Evolutionary conservation across 768 basidiomycete species (phyloP).

Genomic region (Pulveroboletus sp.): DNA sequence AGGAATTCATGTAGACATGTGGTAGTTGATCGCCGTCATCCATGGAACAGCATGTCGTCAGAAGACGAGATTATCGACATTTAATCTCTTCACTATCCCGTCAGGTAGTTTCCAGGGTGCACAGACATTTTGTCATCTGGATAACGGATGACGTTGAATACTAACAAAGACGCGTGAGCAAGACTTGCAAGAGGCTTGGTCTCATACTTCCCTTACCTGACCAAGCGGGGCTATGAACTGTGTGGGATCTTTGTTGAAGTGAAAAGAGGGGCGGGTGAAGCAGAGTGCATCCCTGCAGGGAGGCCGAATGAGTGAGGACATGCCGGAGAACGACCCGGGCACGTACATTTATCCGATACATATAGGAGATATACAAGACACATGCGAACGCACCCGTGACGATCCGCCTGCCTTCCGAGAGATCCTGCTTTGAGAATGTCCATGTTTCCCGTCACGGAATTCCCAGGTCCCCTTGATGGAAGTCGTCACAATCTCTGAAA

Average conservation of each 20-base stretch:
- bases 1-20: no score
- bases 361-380: constrained; percentile 27
- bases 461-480: constrained; percentile 28
- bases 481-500: constrained; percentile 19
- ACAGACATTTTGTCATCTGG: constrained; percentile 9
- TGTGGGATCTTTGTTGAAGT: constrained; percentile 6
- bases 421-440: constrained; percentile 9
- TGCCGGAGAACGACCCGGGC: background rate
- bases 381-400: constrained; percentile 25
- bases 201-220: background rate
- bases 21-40: background rate
- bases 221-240: background rate
- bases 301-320: background rate
- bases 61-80: no score
- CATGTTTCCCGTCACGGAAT: constrained; percentile 8
- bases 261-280: constrained; percentile 1
- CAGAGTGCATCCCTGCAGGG: background rate
- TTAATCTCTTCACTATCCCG: constrained; percentile 10
- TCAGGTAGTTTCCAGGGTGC: constrained; percentile 18
- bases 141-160: background rate
- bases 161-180: background rate
- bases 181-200: background rate
- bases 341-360: constrained; percentile 15
- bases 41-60: no score
- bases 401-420: constrained; percentile 19